Conservation (phyloP, 169 alveolate genomes). For the Cystoisospora suis region DNA sequence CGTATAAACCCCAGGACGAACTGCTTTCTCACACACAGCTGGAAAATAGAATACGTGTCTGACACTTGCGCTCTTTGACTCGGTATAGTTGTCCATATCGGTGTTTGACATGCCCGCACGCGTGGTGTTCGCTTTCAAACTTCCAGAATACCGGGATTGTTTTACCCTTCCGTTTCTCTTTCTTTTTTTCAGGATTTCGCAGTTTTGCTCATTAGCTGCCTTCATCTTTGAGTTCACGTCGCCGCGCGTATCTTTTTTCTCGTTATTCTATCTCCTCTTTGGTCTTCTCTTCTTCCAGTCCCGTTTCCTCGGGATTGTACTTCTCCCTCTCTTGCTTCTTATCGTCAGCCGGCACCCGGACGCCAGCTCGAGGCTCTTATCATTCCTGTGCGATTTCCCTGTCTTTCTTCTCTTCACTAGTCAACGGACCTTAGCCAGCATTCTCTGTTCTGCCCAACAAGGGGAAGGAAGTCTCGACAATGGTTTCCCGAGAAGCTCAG, state of each 20-base stretch:
- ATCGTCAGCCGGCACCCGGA: slow-evolving; percentile 11
- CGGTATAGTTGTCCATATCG: too few species aligned
- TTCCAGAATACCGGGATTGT: too few species aligned
- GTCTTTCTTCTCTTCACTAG: slow-evolving; percentile 5
- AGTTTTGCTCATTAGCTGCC: neutral
- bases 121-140: too few species aligned
- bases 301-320: neutral
- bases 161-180: too few species aligned
- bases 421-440: neutral
- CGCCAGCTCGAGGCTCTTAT: neutral
- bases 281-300: neutral
- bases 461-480: too few species aligned
- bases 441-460: too few species aligned
- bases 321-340: neutral
- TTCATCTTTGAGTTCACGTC: neutral
- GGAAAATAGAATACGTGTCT: too few species aligned
- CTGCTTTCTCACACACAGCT: too few species aligned
- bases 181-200: neutral
- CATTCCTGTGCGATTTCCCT: neutral
- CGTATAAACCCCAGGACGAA: too few species aligned
- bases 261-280: neutral
- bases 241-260: neutral
- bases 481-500: too few species aligned
- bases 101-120: too few species aligned
- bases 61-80: too few species aligned